A percentile compares a stretch with the other conserved stretches of the same genome.
phyloP scores from a whole-genome alignment of 495 filamentous ascomycete species.

The Aspergillus mulundensis region DNA sequence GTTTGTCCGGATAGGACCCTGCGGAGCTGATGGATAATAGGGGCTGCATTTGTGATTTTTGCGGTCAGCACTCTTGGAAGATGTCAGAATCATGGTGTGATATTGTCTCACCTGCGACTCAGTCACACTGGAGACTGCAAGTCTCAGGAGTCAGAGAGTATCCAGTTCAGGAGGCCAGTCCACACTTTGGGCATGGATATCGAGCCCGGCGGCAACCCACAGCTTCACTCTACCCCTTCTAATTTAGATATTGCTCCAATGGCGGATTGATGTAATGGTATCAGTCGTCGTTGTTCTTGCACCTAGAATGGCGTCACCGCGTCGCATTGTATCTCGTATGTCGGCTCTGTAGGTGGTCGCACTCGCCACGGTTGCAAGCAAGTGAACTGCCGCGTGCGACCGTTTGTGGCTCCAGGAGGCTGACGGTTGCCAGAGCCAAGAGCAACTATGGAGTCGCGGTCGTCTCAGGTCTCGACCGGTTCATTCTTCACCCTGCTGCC shows the following conservation, averaged over 20 bases:
- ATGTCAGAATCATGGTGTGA: neutral
- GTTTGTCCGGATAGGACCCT: neutral
- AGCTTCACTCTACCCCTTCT: neutral
- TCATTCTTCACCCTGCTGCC: neutral
- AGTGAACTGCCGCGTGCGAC: neutral
- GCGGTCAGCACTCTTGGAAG: neutral
- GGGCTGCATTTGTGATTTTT: neutral
- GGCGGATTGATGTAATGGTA: neutral
- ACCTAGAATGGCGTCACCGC: neutral
- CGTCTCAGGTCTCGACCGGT: neutral
- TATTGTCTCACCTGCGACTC: slow-evolving; percentile 3
- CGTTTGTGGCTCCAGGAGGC: neutral
- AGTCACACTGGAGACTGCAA: neutral
- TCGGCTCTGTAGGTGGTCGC: neutral
- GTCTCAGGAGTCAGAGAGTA: slow-evolving; percentile 19
- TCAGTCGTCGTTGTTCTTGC: neutral
- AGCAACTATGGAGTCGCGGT: neutral
- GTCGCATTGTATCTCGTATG: neutral
- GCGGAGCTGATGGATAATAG: neutral
- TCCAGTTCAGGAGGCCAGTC: neutral
- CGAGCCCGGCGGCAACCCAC: neutral
- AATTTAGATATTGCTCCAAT: neutral
- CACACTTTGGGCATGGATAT: neutral
- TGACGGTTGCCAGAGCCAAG: neutral
- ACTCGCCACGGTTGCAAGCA: neutral